Evolutionary conservation across 768 basidiomycete genomes (phyloP), one percentile per base, ranked within the genome.

Genomic region (Pleurotus salmoneostramineus): DNA sequence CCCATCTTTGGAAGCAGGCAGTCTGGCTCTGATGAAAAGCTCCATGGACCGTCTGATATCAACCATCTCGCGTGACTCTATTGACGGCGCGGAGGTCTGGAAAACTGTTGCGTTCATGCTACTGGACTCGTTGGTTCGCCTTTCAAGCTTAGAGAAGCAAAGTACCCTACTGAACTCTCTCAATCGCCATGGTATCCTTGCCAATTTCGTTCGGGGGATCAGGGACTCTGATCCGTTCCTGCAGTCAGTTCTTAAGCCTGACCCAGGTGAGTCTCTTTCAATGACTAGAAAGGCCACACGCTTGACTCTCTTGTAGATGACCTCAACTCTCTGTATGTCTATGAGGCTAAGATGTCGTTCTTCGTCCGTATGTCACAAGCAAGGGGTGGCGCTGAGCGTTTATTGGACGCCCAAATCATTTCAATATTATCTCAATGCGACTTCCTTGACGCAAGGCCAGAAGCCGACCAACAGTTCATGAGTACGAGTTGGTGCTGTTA

Each of bases 41-140:
- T 77, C 77, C 36, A 78, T 88, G 64, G 95, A 96, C 56, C 80
- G 88, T 4, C 72, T 98, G 15, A 77, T 94, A 0, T 72, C 83
- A 0, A 78, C 84, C 37, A 77, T 96, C 40, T 84, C 91, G 17
- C 80, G 93, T n/a, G 96, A 98, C 66, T 95, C 94, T 1, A 90
- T 93, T 56, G 95, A 97, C 62, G 95, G 95, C 5, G 87, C 91
- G 14, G 95, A 98, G 70, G 92, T 98, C 2, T 98, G 96, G 96
- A 93, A 93, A 72, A 95, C 95, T 2, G 85, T 98, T 12, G 92
- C 95, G 6, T 98, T 95, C 68, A 89, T 95, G 78, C 76, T 94
- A 2, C 77, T 98, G 44, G 93, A 95, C 64, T 86, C 90, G 0
- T 77, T 95, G 6, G 80, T 89, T 14, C 82, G 89, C 45, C 74